These are phyloP conservation scores for Neophaeococcomyces aloes DNA, from an alignment of 2,329 filamentous ascomycete genomes.

Conservation along the genomic window DNA sequence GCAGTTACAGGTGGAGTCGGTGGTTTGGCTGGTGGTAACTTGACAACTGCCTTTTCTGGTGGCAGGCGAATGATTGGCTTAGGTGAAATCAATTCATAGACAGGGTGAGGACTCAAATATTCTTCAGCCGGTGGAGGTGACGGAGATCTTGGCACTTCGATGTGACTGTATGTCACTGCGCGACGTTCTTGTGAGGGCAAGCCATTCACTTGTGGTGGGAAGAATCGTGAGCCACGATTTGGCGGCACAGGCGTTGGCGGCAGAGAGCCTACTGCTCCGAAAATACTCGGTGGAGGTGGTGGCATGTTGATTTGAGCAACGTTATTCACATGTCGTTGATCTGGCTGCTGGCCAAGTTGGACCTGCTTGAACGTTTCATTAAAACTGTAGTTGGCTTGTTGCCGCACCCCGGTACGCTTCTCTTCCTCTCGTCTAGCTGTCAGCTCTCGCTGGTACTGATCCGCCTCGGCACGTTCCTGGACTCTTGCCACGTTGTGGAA, in stretches of 20 bases:
- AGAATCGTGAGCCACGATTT: slow-evolving; percentile 40
- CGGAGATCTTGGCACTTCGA: slow-evolving; percentile 29
- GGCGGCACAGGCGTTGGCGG: slow-evolving; percentile 29
- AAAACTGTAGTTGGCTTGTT: slow-evolving; percentile 29
- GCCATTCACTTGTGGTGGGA: slow-evolving; percentile 26
- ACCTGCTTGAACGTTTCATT: slow-evolving; percentile 40
- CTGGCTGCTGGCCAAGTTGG: slow-evolving; percentile 31
- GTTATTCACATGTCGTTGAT: slow-evolving; percentile 30
- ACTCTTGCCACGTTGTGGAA: slow-evolving; percentile 32
- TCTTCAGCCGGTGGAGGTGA: slow-evolving; percentile 50
- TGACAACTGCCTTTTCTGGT: slow-evolving; percentile 60
- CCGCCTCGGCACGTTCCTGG: slow-evolving; percentile 32
- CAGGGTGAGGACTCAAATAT: slow-evolving; percentile 44
- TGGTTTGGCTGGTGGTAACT: slow-evolving; percentile 46
- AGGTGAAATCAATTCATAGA: slow-evolving; percentile 39
- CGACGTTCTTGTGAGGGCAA: slow-evolving; percentile 27
- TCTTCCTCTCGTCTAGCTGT: slow-evolving; percentile 31
- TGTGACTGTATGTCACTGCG: slow-evolving; percentile 25
- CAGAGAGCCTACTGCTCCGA: slow-evolving; percentile 29
- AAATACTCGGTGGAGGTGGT: slow-evolving; percentile 26
- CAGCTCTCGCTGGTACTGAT: slow-evolving; percentile 32
- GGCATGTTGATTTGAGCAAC: slow-evolving; percentile 29
- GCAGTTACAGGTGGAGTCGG: slow-evolving; percentile 20
- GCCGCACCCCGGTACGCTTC: slow-evolving; percentile 24
- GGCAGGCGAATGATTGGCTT: slow-evolving; percentile 50